Base-by-base conservation (phyloP, 805 yeast species). In the Zygosaccharomyces lentus region DNA sequence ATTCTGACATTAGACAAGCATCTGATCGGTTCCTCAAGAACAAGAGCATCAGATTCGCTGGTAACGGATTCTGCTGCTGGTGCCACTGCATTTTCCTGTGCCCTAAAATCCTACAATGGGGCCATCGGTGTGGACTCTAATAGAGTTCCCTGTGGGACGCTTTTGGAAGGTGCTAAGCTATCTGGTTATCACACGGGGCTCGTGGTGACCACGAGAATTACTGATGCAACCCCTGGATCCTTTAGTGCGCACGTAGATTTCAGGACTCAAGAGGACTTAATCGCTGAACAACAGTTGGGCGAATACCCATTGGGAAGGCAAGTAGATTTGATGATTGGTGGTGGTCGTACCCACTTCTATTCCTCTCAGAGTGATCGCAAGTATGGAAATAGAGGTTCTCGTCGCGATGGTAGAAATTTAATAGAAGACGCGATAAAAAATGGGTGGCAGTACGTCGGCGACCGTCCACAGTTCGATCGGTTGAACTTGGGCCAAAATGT, bases 11-110 rank as follows among this genome's bases (percentile, higher is more conserved):
- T 89, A 24, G 96, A 89, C 65, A 70, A 76, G 48, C 78, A 82
- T 61, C 67, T 88, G 38, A 76, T 89, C 43, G 98, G 98, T 23
- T 75, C 85, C 19, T 84, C 95, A 7, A 76, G 97, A 55, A 90
- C 98, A 0, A 74, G 89, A 50, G 85, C 96, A 13, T 78, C 80
- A 21, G 71, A 74, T 52, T 84, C 95, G 1, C 71, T 86, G 56
- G 78, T 90, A 49, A 90, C 98, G 0, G 98, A 90, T 64, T 86
- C 96, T 24, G 98, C 98, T 9, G 98, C 98, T 2, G 97, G 96
- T 12, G 98, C 96, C 12, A 88, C 96, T 10, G 96, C 96, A 1
- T 90, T 89, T 59, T 74, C 95, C 0, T 87, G 96, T 65, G 91
- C 81, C 5, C 59, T 80, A 56, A 90, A 90, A 69, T 71, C 89